Base-by-base conservation (phyloP, 177 flowering plant species). In the Tripterygium wilfordii region DNA sequence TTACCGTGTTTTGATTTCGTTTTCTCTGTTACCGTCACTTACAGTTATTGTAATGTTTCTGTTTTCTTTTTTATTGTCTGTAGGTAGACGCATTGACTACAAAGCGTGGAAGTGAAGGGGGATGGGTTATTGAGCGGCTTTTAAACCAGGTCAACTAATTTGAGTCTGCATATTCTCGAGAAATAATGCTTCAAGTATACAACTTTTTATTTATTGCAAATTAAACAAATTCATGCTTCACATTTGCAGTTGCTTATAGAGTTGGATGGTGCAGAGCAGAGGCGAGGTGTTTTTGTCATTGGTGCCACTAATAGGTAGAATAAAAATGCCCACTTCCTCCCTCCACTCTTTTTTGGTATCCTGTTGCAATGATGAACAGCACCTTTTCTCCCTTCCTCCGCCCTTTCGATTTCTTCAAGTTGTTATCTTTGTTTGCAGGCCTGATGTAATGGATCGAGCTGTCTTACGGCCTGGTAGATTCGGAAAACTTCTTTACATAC, bases 61-160 rank as follows among this genome's bases (percentile, higher is more conserved):
- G 10, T 41, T 10, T 1, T 12, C 27, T 43, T 42, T 19, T 37
- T 23, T 60, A 23, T 45, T 5, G 44, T 36, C 12, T 42, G 26
- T 63, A 92, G 98, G 88, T 92, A 36, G 98, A 92, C 77, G 83
- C 98, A 55, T 61, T 92, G 60, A 76, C 96, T 53, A 82, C 82
- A 21, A 65, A 63, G 49, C 86, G 96, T 27, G 98, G 96, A 20
- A 68, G 45, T 48, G 96, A 88, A 64, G 91, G 96, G 30, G 87
- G 85, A 28, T 66, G 89, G 91, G 96, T 86, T 18, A 82, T 74
- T 58, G 96, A 78, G 58, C 67, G 87, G 43, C 72, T 86, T 39
- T 36, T 86, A 49, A 86, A 66, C 53, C 98, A 92, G 96, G 96
- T 91, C 17, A 48, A n/a, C n/a, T n/a, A n/a, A n/a, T n/a, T n/a